A percentile compares a stretch with the other conserved stretches of the same genome.
Conservation (phyloP, 2,329 filamentous ascomycete species). For the Thelonectria olida region DNA sequence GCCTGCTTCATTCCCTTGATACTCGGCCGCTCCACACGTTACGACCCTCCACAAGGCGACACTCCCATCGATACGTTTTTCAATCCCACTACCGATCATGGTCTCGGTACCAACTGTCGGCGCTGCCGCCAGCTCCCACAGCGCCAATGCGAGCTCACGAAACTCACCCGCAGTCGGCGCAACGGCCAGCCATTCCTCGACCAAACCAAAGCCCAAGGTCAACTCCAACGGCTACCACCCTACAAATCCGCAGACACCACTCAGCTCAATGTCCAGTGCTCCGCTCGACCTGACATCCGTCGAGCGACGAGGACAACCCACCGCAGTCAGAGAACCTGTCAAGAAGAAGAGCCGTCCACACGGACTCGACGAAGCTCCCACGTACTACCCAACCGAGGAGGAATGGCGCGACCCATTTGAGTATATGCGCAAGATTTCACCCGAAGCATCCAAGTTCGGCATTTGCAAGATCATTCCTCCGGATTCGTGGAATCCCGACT, state of each 20-base stretch:
- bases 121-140: constrained; percentile 49
- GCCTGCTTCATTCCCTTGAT: constrained; percentile 31
- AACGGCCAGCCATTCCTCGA: constrained; percentile 44
- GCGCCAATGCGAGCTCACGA: constrained; percentile 60
- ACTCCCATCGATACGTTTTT: constrained; percentile 8
- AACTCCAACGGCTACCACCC: constrained; percentile 64
- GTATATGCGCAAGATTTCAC: constrained; percentile 91
- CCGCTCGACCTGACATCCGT: constrained; percentile 89
- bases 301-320: constrained; percentile 87
- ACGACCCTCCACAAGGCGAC: constrained; percentile 19
- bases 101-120: constrained; percentile 51
- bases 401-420: constrained; percentile 95
- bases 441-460: constrained; percentile 87
- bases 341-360: constrained; percentile 84
- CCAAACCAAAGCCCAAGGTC: constrained; percentile 62
- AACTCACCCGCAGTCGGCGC: constrained; percentile 59
- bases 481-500: constrained; percentile 91
- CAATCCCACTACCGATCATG: constrained; percentile 43
- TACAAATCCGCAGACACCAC: constrained; percentile 58
- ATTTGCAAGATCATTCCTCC: constrained; percentile 97
- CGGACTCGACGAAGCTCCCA: constrained; percentile 88
- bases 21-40: constrained; percentile 27
- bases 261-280: constrained; percentile 65
- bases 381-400: constrained; percentile 88
- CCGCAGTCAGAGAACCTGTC: constrained; percentile 76